Base-by-base conservation (phyloP, 2,329 filamentous ascomycete species). In the Ascochyta koolunga region DNA sequence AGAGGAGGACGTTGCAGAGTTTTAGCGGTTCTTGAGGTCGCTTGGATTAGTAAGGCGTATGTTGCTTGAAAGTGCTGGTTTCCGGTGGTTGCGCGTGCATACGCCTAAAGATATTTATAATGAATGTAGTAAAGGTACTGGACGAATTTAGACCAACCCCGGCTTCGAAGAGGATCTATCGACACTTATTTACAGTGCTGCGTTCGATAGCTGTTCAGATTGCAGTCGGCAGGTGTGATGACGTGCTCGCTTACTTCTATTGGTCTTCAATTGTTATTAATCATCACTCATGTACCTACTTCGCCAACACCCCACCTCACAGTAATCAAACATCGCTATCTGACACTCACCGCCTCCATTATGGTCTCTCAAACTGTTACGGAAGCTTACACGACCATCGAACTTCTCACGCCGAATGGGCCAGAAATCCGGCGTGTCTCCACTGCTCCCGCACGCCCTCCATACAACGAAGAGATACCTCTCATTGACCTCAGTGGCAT, bases 401-500 rank as follows among this genome's bases (percentile, higher is more conserved):
- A 50, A 5, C 33, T 50, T 10, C 19, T 44, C 3, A 44, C 48
- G 2, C 40, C 48, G 5, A 43, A 44, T 24, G 39, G 48, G 2
- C 32, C 48, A 3, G 48, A 50, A 16, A 27, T 43, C 13, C 48
- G 48, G 19, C 48, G 48, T 19, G 48, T 50, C 33, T 33, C 44
- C 13, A 50, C 40, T 8, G 40, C 48, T 13, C 25, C 48, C n/a
- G 38, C 39, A 5, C 48, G 48, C 10, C 25, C 21, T 15, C 48
- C 48, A 6, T 18, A 11, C 15, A 25, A 15, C 25, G 76, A 55
- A 77, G 78, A 33, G 67, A 73, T n/a, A 67, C 74, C 61, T 71
- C 35, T 56, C 8, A 60, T 60, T 10, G 48, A 78, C 5, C 72
- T 78, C 7, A 70, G 70, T 36, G 52, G 71, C 71, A 31, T 73